Conservation (phyloP, 192 early-diverging fungal species). For the Coemansia sp. region DNA sequence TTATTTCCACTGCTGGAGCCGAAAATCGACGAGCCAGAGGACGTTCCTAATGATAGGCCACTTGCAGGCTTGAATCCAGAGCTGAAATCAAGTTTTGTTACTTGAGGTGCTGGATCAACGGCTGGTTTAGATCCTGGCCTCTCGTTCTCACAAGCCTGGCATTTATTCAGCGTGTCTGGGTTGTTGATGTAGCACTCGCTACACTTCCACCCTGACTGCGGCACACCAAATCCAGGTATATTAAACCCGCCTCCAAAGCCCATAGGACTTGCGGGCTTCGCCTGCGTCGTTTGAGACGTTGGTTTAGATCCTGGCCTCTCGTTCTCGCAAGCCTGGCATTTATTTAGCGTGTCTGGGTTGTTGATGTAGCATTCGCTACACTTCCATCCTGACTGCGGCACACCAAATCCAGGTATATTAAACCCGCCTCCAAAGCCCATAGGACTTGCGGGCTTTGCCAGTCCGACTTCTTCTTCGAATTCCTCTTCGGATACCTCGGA, state of each 20-base stretch:
- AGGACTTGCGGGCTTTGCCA: too few species aligned
- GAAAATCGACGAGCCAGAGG: not conserved
- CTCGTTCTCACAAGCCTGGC: not conserved
- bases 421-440: too few species aligned
- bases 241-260: too few species aligned
- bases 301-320: not conserved
- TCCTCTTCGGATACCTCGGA: too few species aligned
- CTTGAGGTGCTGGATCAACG: not conserved
- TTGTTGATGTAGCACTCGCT: not conserved
- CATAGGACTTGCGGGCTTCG: too few species aligned
- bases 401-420: too few species aligned
- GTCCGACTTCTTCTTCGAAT: too few species aligned
- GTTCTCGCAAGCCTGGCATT: not conserved
- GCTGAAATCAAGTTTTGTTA: too few species aligned
- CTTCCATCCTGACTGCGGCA: not conserved
- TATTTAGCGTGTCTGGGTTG: not conserved
- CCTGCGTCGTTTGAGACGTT: too few species aligned
- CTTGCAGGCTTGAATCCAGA: conserved; percentile 21
- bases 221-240: too few species aligned
- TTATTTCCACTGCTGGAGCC: too few species aligned
- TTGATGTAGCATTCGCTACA: not conserved
- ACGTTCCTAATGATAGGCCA: conserved; percentile 8
- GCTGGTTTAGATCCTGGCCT: not conserved
- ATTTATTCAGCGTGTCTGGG: not conserved
- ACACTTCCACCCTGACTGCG: not conserved